phyloP scores from a whole-genome alignment of 805 yeast genomes.

The Pichia heedii region DNA sequence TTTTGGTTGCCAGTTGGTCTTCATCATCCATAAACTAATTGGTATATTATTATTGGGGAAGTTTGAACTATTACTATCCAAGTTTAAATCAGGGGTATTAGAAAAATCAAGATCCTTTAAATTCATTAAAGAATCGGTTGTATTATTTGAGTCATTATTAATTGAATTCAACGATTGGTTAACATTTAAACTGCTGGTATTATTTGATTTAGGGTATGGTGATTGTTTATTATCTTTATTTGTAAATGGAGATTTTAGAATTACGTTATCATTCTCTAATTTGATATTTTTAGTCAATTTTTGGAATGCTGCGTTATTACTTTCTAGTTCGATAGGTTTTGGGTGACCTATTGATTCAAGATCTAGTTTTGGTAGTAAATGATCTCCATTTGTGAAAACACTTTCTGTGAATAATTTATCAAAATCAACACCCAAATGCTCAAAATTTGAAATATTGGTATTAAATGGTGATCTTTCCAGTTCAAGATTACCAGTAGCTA shows the following conservation, averaged over 20 bases:
- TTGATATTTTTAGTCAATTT: background rate
- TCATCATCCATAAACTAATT: constrained; percentile 10
- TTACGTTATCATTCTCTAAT: background rate
- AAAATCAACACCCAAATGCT: constrained; percentile 14
- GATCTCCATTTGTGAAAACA: constrained; percentile 17
- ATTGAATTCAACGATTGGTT: background rate
- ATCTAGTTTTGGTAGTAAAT: constrained; percentile 14
- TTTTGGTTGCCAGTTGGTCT: constrained; percentile 13
- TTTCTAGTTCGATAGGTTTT: too few relatives aligned
- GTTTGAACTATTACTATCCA: too few relatives aligned
- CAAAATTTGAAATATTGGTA: constrained; percentile 1
- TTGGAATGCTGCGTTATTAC: background rate
- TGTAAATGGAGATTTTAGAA: background rate
- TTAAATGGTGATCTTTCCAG: background rate
- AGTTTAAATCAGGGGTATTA: background rate
- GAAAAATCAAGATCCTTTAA: background rate
- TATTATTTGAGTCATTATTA: background rate
- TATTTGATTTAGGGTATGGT: background rate
- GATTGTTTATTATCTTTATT: background rate
- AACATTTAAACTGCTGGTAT: too few relatives aligned
- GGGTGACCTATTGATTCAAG: constrained; percentile 4
- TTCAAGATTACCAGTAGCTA: background rate
- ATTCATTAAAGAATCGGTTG: background rate
- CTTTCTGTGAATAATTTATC: constrained; percentile 20
- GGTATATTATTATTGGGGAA: background rate